These are phyloP conservation scores for Pseudocercospora eumusae DNA, from an alignment of 2,329 filamentous ascomycete species.

Conservation along the genomic window DNA sequence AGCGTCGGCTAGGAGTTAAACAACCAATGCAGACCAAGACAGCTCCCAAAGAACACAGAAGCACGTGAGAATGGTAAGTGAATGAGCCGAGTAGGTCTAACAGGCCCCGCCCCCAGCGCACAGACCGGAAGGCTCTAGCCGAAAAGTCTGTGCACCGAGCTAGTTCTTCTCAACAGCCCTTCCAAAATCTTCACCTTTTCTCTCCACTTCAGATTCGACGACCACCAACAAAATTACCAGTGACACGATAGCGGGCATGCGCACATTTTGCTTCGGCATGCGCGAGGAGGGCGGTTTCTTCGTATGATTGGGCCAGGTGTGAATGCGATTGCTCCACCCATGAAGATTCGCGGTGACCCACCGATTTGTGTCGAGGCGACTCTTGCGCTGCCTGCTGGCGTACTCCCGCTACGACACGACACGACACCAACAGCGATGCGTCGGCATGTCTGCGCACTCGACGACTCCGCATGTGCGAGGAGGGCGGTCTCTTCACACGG, in stretches of 20 bases:
- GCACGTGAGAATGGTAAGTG: slow-evolving; percentile 9
- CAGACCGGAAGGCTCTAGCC: neutral
- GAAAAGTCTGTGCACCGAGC: neutral
- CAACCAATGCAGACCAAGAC: neutral
- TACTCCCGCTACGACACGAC: neutral
- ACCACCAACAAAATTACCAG: neutral
- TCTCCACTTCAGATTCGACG: neutral
- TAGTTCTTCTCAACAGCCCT: neutral
- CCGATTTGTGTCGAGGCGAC: neutral
- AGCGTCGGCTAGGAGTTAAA: neutral
- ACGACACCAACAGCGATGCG: neutral
- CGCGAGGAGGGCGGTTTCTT: neutral
- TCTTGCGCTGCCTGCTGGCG: neutral
- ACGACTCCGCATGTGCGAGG: neutral
- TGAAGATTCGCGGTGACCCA: neutral
- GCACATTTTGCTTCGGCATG: neutral
- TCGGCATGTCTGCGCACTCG: neutral
- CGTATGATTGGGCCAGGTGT: neutral
- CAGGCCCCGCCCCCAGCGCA: neutral
- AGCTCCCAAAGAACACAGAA: neutral
- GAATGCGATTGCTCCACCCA: neutral
- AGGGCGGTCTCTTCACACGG: neutral
- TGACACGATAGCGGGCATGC: neutral
- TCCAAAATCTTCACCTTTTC: neutral
- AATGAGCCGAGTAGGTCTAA: neutral